Evolutionary conservation across 352 stramenopile genomes (phyloP), one percentile per base, ranked within the genome.

Genomic region (Pythium utonaiense): DNA sequence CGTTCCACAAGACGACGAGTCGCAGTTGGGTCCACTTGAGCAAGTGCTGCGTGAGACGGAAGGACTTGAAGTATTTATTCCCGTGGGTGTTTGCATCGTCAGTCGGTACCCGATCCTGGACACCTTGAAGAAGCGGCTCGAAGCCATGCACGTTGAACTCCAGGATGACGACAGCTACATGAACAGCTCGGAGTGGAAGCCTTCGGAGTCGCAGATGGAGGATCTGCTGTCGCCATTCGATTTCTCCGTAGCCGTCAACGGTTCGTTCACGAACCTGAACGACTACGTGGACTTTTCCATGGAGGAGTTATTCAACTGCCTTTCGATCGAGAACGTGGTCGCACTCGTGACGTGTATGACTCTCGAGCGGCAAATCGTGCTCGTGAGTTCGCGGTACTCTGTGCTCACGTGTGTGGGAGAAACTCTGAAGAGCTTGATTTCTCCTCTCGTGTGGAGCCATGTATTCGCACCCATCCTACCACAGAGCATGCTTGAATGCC

Each of bases 381-480:
- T 95, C 12, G 67, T 95, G 40, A 92, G 81, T 57, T 90, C 79
- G 1, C 73, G 73, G 17, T 90, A 92, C 57, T 95, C 85, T 21
- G 83, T 93, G 22, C 74, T 95, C 9, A 93, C 83, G 22, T 77
- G 71, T 16, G 83, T 92, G 16, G 85, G 81, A 17, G 85, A 94
- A 66, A 88, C 86, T 8, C 69, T 95, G 17, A 88, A 89, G 62
- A 78, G 71, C 24, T 76, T 96, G 34, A 79, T 96, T 45, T 53
- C 74, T 3, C 88, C 88, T 36, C 63, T 96, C 3, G 52, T 87
- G 45, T 96, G 88, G 88, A 90, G 86, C 40, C 88, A 96, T 49
- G 80, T 94, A 24, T 96, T 95, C 62, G 80, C 79, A 1, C 86
- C 83, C 12, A 87, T 96, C 36, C 50, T 96, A 21, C 86, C 86